These are phyloP conservation scores for Tetracladium maxilliforme DNA, from an alignment of 2,329 filamentous ascomycete species.

Conservation along the genomic window DNA sequence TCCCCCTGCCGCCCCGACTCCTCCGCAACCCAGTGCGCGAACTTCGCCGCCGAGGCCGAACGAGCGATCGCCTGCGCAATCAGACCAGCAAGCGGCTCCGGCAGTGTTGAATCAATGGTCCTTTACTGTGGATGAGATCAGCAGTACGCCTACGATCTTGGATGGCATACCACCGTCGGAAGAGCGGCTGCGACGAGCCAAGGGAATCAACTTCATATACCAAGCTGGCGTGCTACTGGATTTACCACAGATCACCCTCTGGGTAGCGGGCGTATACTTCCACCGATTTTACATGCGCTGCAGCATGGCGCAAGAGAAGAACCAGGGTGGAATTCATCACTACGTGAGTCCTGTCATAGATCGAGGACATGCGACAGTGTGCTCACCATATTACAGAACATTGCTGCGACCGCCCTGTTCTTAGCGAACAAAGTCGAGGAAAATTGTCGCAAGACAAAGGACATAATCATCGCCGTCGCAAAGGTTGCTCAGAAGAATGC, in stretches of 20 bases:
- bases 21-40: constrained; percentile 37
- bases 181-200: constrained; percentile 69
- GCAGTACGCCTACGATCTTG: constrained; percentile 68
- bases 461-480: constrained; percentile 84
- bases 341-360: too few relatives aligned
- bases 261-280: constrained; percentile 86
- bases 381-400: constrained; percentile 34
- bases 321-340: constrained; percentile 74
- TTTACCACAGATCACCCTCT: constrained; percentile 80
- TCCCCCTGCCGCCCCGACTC: constrained; percentile 46
- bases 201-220: constrained; percentile 92
- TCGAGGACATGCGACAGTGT: constrained; percentile 4
- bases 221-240: constrained; percentile 89
- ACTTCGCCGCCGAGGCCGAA: constrained; percentile 31
- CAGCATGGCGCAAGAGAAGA: constrained; percentile 62
- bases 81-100: constrained; percentile 18
- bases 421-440: constrained; percentile 96
- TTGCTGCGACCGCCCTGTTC: constrained; percentile 83
- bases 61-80: constrained; percentile 2
- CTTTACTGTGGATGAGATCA: constrained; percentile 71
- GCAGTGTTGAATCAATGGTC: constrained; percentile 59
- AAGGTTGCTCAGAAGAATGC: constrained; percentile 91
- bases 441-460: constrained; percentile 89
- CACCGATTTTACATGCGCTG: constrained; percentile 91
- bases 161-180: constrained; percentile 67